phyloP scores from a whole-genome alignment of 192 early-diverging fungal species.

The Backusella westeae region DNA sequence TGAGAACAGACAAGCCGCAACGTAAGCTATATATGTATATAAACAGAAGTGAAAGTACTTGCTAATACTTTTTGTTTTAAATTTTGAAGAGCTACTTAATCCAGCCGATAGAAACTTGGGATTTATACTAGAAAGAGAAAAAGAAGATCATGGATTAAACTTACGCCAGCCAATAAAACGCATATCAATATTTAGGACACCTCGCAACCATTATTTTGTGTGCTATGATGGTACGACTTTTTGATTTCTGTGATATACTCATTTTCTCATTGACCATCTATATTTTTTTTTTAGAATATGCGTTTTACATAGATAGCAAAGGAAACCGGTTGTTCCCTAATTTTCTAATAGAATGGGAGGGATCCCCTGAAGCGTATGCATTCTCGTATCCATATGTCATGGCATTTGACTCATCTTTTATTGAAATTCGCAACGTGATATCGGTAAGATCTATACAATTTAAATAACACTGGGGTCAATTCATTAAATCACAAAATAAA shows the following conservation, averaged over 20 bases:
- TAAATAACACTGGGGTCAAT: not conserved
- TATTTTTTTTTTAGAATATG: constrained; percentile 62
- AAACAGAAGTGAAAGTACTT: not conserved
- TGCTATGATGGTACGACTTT: constrained; percentile 81
- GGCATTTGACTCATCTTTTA: constrained; percentile 89
- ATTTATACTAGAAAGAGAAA: constrained; percentile 84
- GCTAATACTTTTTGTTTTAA: constrained; percentile 29
- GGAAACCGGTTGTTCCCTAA: constrained; percentile 72
- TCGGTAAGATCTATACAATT: constrained; percentile 42
- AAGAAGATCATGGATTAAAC: constrained; percentile 10
- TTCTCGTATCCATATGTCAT: constrained; percentile 81
- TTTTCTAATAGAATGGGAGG: constrained; percentile 87
- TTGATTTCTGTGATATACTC: constrained; percentile 61
- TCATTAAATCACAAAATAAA: not conserved
- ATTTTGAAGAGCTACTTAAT: constrained; percentile 66
- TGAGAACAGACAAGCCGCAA: constrained; percentile 83
- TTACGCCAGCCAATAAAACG: constrained; percentile 57
- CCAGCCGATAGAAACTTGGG: constrained; percentile 74
- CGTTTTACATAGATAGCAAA: constrained; percentile 86
- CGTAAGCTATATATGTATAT: constrained; percentile 10
- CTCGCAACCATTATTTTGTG: constrained; percentile 77
- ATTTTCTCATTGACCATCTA: not conserved
- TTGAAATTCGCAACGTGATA: constrained; percentile 84
- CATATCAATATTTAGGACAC: constrained; percentile 78
- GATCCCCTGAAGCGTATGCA: constrained; percentile 81